Percentiles rank a stretch among this genome's conserved stretches.
These are phyloP conservation scores for Babesia ovis DNA, from an alignment of 169 alveolate species.

Conservation along the genomic window DNA sequence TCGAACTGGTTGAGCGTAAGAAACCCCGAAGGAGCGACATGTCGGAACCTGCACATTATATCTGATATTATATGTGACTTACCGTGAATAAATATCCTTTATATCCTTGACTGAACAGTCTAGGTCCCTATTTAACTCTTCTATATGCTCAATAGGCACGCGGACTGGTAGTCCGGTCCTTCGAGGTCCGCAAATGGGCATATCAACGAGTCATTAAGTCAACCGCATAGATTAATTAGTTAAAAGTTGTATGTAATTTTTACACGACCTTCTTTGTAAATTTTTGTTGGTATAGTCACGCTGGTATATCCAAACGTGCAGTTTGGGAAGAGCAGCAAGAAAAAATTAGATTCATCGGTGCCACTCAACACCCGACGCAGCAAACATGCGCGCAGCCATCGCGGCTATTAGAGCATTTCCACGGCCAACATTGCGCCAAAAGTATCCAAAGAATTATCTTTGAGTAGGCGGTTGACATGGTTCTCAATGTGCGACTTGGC, in stretches of 20 bases:
- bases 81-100: slow-evolving; percentile 18
- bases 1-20: slow-evolving; percentile 35
- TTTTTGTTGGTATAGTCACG: no score
- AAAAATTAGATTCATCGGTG: slow-evolving; percentile 15
- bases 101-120: slow-evolving; percentile 3
- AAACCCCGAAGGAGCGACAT: slow-evolving; percentile 53
- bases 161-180: slow-evolving; percentile 34
- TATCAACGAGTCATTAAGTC: slow-evolving; percentile 27
- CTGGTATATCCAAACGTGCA: no score
- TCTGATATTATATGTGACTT: background rate
- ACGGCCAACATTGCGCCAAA: slow-evolving; percentile 74
- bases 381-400: background rate
- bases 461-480: slow-evolving; percentile 72
- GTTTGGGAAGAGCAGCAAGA: no score
- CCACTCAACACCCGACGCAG: slow-evolving; percentile 13
- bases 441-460: slow-evolving; percentile 76
- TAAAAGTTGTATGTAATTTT: no score
- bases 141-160: slow-evolving; percentile 8
- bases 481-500: slow-evolving; percentile 88
- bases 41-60: slow-evolving; percentile 50
- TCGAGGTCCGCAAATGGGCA: slow-evolving; percentile 39
- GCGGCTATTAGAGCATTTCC: slow-evolving; percentile 40
- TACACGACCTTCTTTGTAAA: no score
- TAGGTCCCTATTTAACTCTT: slow-evolving; percentile 2
- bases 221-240: no score